Evolutionary conservation across 768 basidiomycete species (phyloP), one percentile per base, ranked within the genome.

Genomic region (Lanmaoa pseudosensibilis): DNA sequence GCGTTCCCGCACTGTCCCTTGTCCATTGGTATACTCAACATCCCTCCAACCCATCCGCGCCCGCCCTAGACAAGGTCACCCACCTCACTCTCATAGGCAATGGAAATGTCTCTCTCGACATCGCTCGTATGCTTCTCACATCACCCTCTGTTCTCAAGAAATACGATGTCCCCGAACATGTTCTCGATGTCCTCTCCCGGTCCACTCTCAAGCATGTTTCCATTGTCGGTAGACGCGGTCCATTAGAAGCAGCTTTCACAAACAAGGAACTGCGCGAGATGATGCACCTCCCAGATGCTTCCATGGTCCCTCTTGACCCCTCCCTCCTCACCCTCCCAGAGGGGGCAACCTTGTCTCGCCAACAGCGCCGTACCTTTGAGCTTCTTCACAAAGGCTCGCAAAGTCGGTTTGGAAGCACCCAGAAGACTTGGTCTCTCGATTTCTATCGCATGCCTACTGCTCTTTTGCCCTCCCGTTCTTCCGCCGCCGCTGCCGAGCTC

Each of bases 1-100:
- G 80, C 61, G 69, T 87, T 3, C 84, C 93, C 1, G 94, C 94
- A 0, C 78, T 97, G 4, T 84, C 83, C 1, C 73, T 99, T 41
- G 94, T 99, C 1, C 90, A 94, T 62, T 98, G 94, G 95, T 98
- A 99, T 75, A 98, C 96, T 13, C 86, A 83, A 46, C 94, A 98
- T 69, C 95, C 95, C 2, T 85, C 85, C 10, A 75, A 77, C 11
- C 78, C 82, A 0, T 68, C 79, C 0, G 78, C 88, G 1, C 86
- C 88, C 1, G 77, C 85, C 0, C 79, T 94, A 2, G 83, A 90
- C 32, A 80, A 79, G 39, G 73, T 83, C 4, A 68, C 78, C 2
- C 89, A 95, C 62, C 85, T 95, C 30, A 84, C 91, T 1, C 75
- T 99, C 52, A 87, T 98, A 43, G 96, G 97, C 0, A 92, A 94